These are phyloP conservation scores for Suillus ampliporus DNA, from an alignment of 768 basidiomycete genomes.

Conservation along the genomic window DNA sequence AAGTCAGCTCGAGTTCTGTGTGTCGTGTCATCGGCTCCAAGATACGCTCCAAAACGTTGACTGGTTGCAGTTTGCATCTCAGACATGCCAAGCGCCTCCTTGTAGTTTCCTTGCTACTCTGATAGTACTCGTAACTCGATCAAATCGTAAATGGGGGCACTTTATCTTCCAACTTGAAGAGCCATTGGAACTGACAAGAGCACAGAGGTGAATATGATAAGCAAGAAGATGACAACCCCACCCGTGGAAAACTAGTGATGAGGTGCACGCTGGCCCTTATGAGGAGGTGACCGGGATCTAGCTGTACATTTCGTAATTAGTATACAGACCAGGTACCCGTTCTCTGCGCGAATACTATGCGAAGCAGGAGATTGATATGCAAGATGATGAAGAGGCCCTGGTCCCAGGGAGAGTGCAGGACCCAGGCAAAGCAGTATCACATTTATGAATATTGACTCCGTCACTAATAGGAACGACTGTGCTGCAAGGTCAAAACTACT, in stretches of 20 bases:
- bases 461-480: background rate
- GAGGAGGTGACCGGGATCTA: background rate
- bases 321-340: background rate
- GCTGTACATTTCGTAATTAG: too few species aligned
- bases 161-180: too few species aligned
- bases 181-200: too few species aligned
- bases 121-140: too few species aligned
- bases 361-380: background rate
- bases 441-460: background rate
- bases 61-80: background rate
- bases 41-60: background rate
- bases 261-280: background rate
- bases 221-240: background rate
- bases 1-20: background rate
- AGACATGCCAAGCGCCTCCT: background rate
- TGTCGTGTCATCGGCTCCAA: background rate
- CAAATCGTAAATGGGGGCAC: too few species aligned
- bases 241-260: background rate
- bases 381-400: too few species aligned
- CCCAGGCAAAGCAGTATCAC: too few species aligned
- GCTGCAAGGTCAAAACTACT: background rate
- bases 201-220: background rate
- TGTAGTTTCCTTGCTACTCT: background rate
- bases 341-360: background rate
- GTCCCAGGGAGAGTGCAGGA: too few species aligned